Conservation (phyloP, 306 rosid genomes). For the Cicer bijugum region DNA sequence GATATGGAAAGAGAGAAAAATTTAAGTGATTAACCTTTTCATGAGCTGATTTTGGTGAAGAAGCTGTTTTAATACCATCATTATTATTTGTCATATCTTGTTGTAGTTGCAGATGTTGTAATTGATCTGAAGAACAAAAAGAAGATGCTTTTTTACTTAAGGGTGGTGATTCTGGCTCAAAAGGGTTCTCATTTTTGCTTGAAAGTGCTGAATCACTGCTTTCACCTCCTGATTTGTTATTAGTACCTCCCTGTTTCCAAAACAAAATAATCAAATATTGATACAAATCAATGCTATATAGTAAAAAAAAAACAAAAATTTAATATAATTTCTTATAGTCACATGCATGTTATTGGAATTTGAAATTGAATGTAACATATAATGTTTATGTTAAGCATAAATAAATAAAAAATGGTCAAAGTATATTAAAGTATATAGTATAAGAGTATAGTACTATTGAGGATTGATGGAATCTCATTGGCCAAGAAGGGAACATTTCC, state of each 20-base stretch:
- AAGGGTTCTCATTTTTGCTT: conserved; percentile 63
- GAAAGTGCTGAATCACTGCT: conserved; percentile 82
- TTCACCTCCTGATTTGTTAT: conserved; percentile 77
- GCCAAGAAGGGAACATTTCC: conserved; percentile 99
- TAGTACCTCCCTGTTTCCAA: conserved; percentile 53
- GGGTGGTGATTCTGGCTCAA: conserved; percentile 83
- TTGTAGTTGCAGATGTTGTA: conserved; percentile 24
- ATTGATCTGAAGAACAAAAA: conserved; percentile 43
- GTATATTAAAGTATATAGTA: not conserved
- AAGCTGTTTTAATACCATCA: conserved; percentile 53
- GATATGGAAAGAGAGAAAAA: conserved; percentile 50
- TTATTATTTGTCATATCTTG: conserved; percentile 54
- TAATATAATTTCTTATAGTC: too few species aligned
- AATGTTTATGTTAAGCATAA: not conserved
- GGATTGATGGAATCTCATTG: conserved; percentile 83
- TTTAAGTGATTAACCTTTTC: conserved; percentile 69
- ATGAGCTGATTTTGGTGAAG: conserved; percentile 56
- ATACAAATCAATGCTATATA: too few species aligned
- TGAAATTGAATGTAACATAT: too few species aligned
- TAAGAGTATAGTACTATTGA: conserved; percentile 53
- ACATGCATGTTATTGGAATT: too few species aligned
- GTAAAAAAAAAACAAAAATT: too few species aligned
- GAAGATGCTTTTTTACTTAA: conserved; percentile 67
- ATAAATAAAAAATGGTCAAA: conserved; percentile 49
- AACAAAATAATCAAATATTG: not conserved